Percentiles rank a stretch among this genome's conserved stretches.
phyloP scores from a whole-genome alignment of 225 moss, liverwort and hornwort genomes.

The Thuidium tamariscinum region DNA sequence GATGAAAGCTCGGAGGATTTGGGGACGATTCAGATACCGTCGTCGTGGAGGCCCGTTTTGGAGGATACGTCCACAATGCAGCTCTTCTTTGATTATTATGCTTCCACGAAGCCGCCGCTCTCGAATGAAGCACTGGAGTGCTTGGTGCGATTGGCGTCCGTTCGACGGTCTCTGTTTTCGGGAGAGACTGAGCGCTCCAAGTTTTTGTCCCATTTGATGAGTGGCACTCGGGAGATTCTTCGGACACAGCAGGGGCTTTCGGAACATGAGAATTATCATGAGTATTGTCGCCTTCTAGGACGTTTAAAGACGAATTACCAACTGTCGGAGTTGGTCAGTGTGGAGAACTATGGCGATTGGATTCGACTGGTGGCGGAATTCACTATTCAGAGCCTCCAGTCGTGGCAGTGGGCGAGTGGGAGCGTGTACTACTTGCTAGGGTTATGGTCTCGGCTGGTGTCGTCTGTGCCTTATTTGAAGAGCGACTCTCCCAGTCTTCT shows the following conservation, averaged over 20 bases:
- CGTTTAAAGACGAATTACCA: slow-evolving; percentile 60
- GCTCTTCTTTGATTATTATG: slow-evolving; percentile 56
- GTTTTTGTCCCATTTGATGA: slow-evolving; percentile 42
- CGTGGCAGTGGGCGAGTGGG: slow-evolving; percentile 66
- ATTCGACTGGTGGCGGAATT: slow-evolving; percentile 59
- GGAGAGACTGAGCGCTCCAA: slow-evolving; percentile 47
- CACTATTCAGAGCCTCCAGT: slow-evolving; percentile 48
- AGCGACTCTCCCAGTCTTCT: slow-evolving; percentile 62
- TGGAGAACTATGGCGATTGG: slow-evolving; percentile 59
- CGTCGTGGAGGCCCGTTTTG: slow-evolving; percentile 45
- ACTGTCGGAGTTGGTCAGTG: slow-evolving; percentile 46
- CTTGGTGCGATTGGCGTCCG: slow-evolving; percentile 44
- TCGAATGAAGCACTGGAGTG: slow-evolving; percentile 53
- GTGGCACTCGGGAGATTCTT: slow-evolving; percentile 46
- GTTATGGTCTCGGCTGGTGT: slow-evolving; percentile 50
- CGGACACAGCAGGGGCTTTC: slow-evolving; percentile 51
- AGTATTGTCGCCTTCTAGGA: slow-evolving; percentile 47
- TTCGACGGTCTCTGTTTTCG: slow-evolving; percentile 45
- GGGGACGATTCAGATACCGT: slow-evolving; percentile 55
- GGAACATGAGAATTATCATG: slow-evolving; percentile 61
- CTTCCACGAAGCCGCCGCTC: slow-evolving; percentile 46
- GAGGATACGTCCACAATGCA: slow-evolving; percentile 58
- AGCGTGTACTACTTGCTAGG: slow-evolving; percentile 60
- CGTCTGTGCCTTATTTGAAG: slow-evolving; percentile 55
- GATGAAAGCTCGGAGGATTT: slow-evolving; percentile 62